Percentiles rank a stretch among this genome's conserved stretches.
phyloP scores from a whole-genome alignment of 1,284 basidiomycete genomes.

The Acaromyces ingoldii region DNA sequence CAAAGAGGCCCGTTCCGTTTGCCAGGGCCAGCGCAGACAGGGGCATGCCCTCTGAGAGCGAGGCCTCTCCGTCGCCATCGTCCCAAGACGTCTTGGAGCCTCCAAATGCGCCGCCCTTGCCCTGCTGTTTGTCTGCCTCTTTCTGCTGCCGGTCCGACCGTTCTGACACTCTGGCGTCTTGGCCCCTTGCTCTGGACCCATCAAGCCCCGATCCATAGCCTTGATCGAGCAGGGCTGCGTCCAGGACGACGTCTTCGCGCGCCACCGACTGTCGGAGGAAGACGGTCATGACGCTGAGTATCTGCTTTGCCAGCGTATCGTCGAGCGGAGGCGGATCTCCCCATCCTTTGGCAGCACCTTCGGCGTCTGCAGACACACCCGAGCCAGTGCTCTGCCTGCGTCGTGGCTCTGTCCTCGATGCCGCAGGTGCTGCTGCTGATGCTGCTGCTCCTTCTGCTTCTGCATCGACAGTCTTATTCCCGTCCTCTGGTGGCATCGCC shows the following conservation, averaged over 20 bases:
- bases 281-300: conserved; percentile 64
- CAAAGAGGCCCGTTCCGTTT: conserved; percentile 28
- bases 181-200: too few relatives aligned
- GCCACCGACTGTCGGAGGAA: conserved; percentile 64
- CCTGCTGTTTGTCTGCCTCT: conserved; percentile 11
- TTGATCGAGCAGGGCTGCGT: background rate
- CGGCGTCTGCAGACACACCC: background rate
- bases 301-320: conserved; percentile 77
- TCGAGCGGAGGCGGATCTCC: conserved; percentile 73
- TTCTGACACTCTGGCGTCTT: too few relatives aligned
- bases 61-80: conserved; percentile 13
- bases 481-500: too few relatives aligned
- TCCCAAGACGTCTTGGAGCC: background rate
- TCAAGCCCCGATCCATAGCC: background rate
- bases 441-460: background rate
- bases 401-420: too few relatives aligned
- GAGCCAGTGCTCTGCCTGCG: too few relatives aligned
- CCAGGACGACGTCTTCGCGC: conserved; percentile 28
- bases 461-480: conserved; percentile 22
- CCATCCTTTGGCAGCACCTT: conserved; percentile 48
- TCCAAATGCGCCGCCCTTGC: background rate
- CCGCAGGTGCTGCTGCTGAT: background rate
- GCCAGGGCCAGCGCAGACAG: conserved; percentile 23
- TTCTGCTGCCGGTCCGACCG: background rate
- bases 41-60: background rate